phyloP scores from a whole-genome alignment of 257 asterid species.

The Vinca minor region DNA sequence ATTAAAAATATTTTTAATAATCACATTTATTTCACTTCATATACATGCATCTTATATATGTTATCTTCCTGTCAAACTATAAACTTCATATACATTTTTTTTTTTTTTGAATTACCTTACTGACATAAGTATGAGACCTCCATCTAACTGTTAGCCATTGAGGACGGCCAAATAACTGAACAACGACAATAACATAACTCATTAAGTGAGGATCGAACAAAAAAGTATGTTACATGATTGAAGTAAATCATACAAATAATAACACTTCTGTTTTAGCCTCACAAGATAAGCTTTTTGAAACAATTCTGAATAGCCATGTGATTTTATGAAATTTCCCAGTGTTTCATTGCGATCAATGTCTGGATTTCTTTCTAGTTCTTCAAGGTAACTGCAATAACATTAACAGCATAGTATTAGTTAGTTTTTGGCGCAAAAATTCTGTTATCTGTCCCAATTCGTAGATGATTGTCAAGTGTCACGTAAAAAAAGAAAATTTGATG shows the following conservation, averaged over 20 bases:
- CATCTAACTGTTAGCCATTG: conserved; percentile 85
- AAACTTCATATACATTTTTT: no score
- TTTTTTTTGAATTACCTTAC: conserved; percentile 50
- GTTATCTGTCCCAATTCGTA: no score
- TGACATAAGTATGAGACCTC: conserved; percentile 63
- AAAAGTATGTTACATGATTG: no score
- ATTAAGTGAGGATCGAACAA: not conserved
- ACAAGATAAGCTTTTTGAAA: conserved; percentile 91
- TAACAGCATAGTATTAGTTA: not conserved
- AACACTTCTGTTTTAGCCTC: conserved; percentile 23
- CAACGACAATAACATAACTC: no score
- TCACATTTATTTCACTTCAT: no score
- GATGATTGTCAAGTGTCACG: no score
- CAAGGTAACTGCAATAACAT: conserved; percentile 65
- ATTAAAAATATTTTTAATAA: no score
- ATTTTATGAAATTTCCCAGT: conserved; percentile 53
- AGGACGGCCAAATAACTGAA: conserved; percentile 81
- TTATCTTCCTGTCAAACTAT: no score
- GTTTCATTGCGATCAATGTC: conserved; percentile 74
- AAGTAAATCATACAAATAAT: not conserved
- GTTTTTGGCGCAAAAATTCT: no score
- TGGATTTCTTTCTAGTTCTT: conserved; percentile 64
- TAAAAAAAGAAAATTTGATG: no score
- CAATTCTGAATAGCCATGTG: conserved; percentile 69
- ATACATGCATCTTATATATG: no score